Evolutionary conservation across 2,329 filamentous ascomycete genomes (phyloP).

Genomic region (Penicillium thymicola): DNA sequence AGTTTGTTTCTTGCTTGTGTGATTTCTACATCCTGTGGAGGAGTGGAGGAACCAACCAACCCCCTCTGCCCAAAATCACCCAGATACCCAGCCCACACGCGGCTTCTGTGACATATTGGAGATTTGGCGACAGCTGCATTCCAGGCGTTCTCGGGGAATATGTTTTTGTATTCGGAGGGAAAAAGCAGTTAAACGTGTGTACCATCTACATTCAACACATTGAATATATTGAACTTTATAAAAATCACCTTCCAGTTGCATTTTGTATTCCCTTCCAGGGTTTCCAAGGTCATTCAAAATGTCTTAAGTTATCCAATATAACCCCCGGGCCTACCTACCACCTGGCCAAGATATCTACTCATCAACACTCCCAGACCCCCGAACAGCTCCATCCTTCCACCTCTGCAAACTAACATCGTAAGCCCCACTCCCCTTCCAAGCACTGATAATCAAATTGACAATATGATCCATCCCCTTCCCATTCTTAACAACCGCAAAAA

Average conservation of each 20-base stretch:
- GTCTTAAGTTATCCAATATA: background rate
- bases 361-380: constrained; percentile 37
- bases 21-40: constrained; percentile 14
- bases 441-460: constrained; percentile 80
- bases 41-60: background rate
- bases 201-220: constrained; percentile 5
- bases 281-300: background rate
- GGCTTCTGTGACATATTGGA: constrained; percentile 20
- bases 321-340: background rate
- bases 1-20: constrained; percentile 16
- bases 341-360: constrained; percentile 15
- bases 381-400: constrained; percentile 43
- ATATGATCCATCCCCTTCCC: constrained; percentile 81
- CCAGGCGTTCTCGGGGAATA: constrained; percentile 23
- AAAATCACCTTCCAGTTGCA: background rate
- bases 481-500: constrained; percentile 97
- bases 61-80: constrained; percentile 8
- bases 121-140: constrained; percentile 24
- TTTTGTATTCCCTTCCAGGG: background rate
- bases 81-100: constrained; percentile 26
- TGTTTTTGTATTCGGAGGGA: constrained; percentile 19
- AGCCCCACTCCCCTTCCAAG: constrained; percentile 88
- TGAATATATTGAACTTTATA: constrained; percentile 7
- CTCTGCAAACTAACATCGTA: constrained; percentile 44
- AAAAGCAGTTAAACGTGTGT: constrained; percentile 19